phyloP scores from a whole-genome alignment of 208 protist species.

The Naegleria lovaniensis region DNA sequence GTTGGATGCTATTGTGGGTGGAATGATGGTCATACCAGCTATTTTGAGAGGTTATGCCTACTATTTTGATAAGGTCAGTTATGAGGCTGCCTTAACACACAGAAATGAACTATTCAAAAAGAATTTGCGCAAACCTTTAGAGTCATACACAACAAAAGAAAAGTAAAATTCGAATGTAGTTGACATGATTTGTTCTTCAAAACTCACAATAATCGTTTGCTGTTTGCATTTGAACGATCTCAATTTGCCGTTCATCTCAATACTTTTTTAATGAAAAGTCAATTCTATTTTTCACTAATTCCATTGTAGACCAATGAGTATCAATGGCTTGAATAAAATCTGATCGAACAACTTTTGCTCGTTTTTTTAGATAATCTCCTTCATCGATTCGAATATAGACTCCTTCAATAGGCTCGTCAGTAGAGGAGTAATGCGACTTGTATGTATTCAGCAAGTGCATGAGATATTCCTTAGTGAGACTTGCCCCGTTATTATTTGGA shows the following conservation, averaged over 20 bases:
- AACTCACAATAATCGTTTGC: too few species aligned
- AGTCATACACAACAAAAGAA: too few species aligned
- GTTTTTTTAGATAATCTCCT: constrained; percentile 28
- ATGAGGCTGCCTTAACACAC: not conserved
- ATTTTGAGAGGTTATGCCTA: not conserved
- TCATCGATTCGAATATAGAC: constrained; percentile 35
- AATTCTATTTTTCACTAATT: constrained; percentile 3
- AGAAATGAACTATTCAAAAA: not conserved
- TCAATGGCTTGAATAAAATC: constrained; percentile 41
- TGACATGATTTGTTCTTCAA: too few species aligned
- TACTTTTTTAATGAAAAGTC: constrained; percentile 19
- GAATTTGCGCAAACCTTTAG: too few species aligned
- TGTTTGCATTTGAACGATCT: too few species aligned
- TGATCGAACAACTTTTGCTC: constrained; percentile 30
- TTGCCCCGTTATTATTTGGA: not conserved
- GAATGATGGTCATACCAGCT: not conserved
- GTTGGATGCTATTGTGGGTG: not conserved
- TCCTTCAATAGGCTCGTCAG: constrained; percentile 13
- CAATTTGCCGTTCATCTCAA: too few species aligned
- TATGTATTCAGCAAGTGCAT: not conserved
- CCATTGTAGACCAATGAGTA: not conserved
- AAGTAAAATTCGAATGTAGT: too few species aligned
- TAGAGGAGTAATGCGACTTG: not conserved
- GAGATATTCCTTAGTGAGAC: not conserved
- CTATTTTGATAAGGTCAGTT: not conserved